Evolutionary conservation across 139 green algal species (phyloP).

Genomic region (Desmodesmus armatus): DNA sequence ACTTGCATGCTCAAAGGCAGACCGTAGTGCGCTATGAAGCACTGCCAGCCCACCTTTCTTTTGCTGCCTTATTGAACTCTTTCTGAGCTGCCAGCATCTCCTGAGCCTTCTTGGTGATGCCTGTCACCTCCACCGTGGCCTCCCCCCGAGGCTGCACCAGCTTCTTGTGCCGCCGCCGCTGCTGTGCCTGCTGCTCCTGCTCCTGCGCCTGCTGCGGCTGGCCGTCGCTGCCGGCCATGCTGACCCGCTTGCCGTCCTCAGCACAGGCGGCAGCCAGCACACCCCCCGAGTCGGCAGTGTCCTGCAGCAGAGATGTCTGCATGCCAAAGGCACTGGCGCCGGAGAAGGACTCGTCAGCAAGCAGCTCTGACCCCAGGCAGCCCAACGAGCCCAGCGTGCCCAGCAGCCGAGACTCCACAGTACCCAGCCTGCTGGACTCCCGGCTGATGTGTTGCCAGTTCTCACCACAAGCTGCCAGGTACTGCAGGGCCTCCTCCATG

Average conservation of each 20-base stretch:
- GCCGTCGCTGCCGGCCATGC: too few species aligned
- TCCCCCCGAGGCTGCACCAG: not conserved
- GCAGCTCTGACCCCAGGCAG: constrained; percentile 20
- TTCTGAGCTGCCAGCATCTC: constrained; percentile 75
- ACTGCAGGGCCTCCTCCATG: constrained; percentile 61
- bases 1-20: too few species aligned
- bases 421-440: not conserved
- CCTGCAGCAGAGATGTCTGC: not conserved
- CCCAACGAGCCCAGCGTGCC: constrained; percentile 38
- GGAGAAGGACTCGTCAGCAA: constrained; percentile 33
- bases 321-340: constrained; percentile 4
- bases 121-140: constrained; percentile 56
- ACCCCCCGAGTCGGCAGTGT: not conserved
- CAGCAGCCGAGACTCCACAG: not conserved
- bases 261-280: not conserved
- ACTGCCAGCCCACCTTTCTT: constrained; percentile 51
- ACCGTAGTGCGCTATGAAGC: not conserved
- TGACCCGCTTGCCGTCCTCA: not conserved
- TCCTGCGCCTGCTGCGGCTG: too few species aligned
- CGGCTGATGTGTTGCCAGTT: constrained; percentile 31
- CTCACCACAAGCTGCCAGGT: constrained; percentile 53
- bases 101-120: constrained; percentile 52
- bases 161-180: not conserved
- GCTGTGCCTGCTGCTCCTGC: too few species aligned
- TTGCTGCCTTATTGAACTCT: constrained; percentile 62